Conservation (phyloP, 208 protist genomes). For the Leishmania tarentolae region DNA sequence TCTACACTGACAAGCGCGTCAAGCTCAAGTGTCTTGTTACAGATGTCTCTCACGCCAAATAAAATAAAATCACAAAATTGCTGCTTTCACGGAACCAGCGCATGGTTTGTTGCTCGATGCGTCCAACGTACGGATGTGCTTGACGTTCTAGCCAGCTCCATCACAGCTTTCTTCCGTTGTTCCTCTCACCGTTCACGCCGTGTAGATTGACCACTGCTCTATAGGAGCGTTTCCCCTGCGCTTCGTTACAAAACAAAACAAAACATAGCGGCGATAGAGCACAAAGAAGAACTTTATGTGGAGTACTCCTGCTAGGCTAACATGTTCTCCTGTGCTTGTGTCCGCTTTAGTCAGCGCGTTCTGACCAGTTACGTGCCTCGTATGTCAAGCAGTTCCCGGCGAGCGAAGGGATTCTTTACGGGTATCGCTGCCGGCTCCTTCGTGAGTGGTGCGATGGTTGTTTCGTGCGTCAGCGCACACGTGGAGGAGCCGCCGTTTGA, state of each 20-base stretch:
- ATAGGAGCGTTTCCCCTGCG: neutral
- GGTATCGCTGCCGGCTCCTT: slow-evolving; percentile 39
- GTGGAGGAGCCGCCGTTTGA: slow-evolving; percentile 60
- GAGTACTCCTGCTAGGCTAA: no score
- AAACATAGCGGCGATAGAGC: neutral
- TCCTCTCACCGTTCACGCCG: neutral
- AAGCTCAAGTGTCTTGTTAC: neutral
- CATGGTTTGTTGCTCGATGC: neutral
- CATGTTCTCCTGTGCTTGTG: slow-evolving; percentile 46
- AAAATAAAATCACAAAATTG: neutral
- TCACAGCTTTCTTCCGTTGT: neutral
- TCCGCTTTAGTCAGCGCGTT: slow-evolving; percentile 42
- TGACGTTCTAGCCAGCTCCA: neutral
- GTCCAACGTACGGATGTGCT: neutral
- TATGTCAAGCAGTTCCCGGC: slow-evolving; percentile 15
- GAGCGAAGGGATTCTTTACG: slow-evolving; percentile 25
- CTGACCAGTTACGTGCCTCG: slow-evolving; percentile 10
- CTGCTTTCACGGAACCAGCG: neutral
- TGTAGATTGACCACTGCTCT: neutral
- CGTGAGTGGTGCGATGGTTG: slow-evolving; percentile 42
- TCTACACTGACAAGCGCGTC: neutral
- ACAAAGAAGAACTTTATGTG: neutral
- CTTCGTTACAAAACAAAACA: neutral
- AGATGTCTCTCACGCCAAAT: neutral
- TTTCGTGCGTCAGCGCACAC: slow-evolving; percentile 29